These are phyloP conservation scores for Sporisorium sorghi DNA, from an alignment of 1,284 basidiomycete genomes.

Conservation along the genomic window DNA sequence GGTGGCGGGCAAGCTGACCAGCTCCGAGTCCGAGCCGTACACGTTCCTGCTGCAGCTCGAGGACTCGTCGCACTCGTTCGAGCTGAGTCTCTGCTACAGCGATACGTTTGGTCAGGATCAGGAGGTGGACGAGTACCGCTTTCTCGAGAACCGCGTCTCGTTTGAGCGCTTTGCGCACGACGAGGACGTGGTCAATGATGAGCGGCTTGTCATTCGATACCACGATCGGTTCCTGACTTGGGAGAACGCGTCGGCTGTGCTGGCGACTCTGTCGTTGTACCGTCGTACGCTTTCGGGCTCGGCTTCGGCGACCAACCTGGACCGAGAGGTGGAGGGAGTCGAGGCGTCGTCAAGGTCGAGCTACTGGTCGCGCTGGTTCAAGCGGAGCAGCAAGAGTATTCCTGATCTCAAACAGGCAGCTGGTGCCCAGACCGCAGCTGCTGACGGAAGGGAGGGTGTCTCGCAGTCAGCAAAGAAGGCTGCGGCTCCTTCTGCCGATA, in stretches of 20 bases:
- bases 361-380: slow-evolving; percentile 66
- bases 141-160: slow-evolving; percentile 71
- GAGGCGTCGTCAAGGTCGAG: slow-evolving; percentile 29
- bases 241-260: slow-evolving; percentile 72
- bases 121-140: slow-evolving; percentile 66
- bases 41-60: slow-evolving; percentile 71
- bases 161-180: slow-evolving; percentile 72
- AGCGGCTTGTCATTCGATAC: slow-evolving; percentile 72
- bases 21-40: slow-evolving; percentile 71
- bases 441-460: not conserved
- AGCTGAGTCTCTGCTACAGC: slow-evolving; percentile 68
- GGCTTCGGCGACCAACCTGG: slow-evolving; percentile 18
- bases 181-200: slow-evolving; percentile 71
- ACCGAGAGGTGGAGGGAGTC: slow-evolving; percentile 61
- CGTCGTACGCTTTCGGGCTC: slow-evolving; percentile 42
- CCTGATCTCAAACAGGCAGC: slow-evolving; percentile 35
- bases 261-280: slow-evolving; percentile 71
- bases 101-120: slow-evolving; percentile 53
- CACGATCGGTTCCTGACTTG: slow-evolving; percentile 72
- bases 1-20: slow-evolving; percentile 67
- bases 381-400: slow-evolving; percentile 49
- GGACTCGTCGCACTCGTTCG: slow-evolving; percentile 71
- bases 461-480: slow-evolving; percentile 8
- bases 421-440: slow-evolving; percentile 8
- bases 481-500: not conserved